Evolutionary conservation across 352 stramenopile genomes (phyloP).

Genomic region (Globisporangium iwayamae): DNA sequence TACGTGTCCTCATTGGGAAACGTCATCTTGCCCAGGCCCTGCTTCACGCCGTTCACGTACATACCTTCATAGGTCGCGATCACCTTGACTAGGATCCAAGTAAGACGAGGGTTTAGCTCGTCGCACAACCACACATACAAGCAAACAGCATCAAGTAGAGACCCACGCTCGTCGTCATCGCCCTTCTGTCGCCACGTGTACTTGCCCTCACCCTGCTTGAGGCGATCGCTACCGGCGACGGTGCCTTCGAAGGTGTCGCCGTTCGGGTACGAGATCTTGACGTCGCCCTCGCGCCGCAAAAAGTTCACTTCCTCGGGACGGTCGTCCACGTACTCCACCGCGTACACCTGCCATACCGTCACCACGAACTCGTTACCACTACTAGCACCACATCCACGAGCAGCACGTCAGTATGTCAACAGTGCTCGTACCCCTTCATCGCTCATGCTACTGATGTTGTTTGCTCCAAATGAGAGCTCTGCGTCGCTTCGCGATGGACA

Average conservation of each 20-base stretch:
- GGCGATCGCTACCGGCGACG: constrained; percentile 56
- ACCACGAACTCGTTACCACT: background rate
- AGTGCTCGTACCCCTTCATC: constrained; percentile 40
- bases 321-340: constrained; percentile 85
- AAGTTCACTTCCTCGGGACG: constrained; percentile 84
- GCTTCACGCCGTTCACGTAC: constrained; percentile 84
- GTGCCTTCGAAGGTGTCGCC: constrained; percentile 89
- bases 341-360: constrained; percentile 47
- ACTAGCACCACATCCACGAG: background rate
- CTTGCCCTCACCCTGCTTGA: constrained; percentile 86
- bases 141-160: background rate
- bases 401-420: background rate
- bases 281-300: constrained; percentile 75
- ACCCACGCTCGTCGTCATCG: constrained; percentile 55
- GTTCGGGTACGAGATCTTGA: constrained; percentile 88
- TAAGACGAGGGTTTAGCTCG: background rate
- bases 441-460: constrained; percentile 27
- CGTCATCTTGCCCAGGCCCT: constrained; percentile 89
- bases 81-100: constrained; percentile 40
- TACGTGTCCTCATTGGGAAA: constrained; percentile 90
- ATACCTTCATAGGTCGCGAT: constrained; percentile 81
- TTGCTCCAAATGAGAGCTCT: constrained; percentile 1
- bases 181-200: constrained; percentile 83
- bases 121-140: background rate
- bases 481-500: constrained; percentile 19